Conservation (phyloP, 2,329 filamentous ascomycete genomes). For the Sclerotinia trifoliorum region DNA sequence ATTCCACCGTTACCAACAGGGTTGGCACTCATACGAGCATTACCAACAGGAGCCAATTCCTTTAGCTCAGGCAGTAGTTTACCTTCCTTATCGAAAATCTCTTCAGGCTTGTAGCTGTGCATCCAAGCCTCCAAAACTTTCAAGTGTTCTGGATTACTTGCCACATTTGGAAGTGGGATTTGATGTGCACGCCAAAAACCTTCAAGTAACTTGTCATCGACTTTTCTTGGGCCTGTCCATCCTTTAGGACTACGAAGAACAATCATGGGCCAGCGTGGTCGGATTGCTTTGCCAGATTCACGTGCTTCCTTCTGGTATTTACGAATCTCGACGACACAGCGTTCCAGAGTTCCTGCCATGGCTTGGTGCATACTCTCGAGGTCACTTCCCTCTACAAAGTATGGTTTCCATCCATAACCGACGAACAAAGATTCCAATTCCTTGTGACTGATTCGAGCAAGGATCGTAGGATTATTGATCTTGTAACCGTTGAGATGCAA, state of each 20-base stretch:
- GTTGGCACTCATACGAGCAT: slow-evolving; percentile 73
- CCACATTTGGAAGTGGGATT: slow-evolving; percentile 70
- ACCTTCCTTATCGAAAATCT: slow-evolving; percentile 65
- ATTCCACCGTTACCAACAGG: slow-evolving; percentile 71
- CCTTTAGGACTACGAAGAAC: slow-evolving; percentile 75
- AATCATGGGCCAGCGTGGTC: slow-evolving; percentile 77
- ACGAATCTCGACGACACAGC: slow-evolving; percentile 67
- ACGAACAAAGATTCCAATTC: slow-evolving; percentile 68
- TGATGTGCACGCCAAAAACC: slow-evolving; percentile 81
- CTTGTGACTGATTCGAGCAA: slow-evolving; percentile 71
- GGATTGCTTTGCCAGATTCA: slow-evolving; percentile 65
- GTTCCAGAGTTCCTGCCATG: slow-evolving; percentile 74
- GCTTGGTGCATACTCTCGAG: slow-evolving; percentile 75
- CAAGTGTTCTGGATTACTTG: slow-evolving; percentile 62
- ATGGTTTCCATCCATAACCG: slow-evolving; percentile 76
- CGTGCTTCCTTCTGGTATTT: slow-evolving; percentile 70
- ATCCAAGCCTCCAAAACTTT: slow-evolving; percentile 74
- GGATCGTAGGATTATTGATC: slow-evolving; percentile 76
- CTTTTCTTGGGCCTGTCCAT: slow-evolving; percentile 72
- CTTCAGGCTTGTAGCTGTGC: slow-evolving; percentile 71
- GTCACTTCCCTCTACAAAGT: slow-evolving; percentile 77
- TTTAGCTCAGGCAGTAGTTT: slow-evolving; percentile 62
- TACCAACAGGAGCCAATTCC: slow-evolving; percentile 63
- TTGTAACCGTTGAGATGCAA: slow-evolving; percentile 82
- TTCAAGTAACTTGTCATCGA: slow-evolving; percentile 68